A percentile compares a stretch with the other conserved stretches of the same genome.
Conservation (phyloP, 2,329 filamentous ascomycete genomes). For the Trichoderma sp. region DNA sequence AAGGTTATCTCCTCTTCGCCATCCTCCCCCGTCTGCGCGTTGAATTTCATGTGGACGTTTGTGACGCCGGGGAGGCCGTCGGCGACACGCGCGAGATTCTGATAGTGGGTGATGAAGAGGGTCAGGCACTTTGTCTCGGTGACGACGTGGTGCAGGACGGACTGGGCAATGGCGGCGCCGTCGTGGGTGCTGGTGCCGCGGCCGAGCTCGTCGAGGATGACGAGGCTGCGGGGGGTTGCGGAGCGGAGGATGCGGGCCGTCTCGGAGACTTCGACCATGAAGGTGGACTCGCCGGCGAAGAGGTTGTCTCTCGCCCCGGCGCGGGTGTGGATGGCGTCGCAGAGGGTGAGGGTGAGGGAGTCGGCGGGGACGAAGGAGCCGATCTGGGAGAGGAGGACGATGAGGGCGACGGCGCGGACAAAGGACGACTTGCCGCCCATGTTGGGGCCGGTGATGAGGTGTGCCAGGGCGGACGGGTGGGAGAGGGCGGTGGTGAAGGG, state of each 20-base stretch:
- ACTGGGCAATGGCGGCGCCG: constrained; percentile 90
- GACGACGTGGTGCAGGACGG: constrained; percentile 82
- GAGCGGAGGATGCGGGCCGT: constrained; percentile 87
- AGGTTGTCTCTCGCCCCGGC: constrained; percentile 97
- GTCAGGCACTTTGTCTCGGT: constrained; percentile 72
- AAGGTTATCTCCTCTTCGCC: constrained; percentile 83
- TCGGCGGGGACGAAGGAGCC: constrained; percentile 89
- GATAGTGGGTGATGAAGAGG: constrained; percentile 97
- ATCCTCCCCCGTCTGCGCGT: constrained; percentile 38
- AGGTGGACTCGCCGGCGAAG: constrained; percentile 89
- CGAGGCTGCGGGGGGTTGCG: constrained; percentile 77
- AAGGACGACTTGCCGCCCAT: constrained; percentile 99
- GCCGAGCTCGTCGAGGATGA: constrained; percentile 93
- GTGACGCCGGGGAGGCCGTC: constrained; percentile 66
- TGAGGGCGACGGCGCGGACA: constrained; percentile 85
- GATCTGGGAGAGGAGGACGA: constrained; percentile 90
- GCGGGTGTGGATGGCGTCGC: constrained; percentile 90
- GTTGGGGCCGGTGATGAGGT: constrained; percentile 93
- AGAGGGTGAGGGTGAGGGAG: constrained; percentile 69
- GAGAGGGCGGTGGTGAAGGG: constrained; percentile 78
- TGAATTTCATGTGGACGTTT: constrained; percentile 95
- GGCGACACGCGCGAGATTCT: constrained; percentile 71
- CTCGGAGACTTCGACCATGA: constrained; percentile 96
- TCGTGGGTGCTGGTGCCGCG: constrained; percentile 93
- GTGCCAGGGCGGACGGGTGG: constrained; percentile 63